Percentiles rank a stretch among this genome's conserved stretches.
These are phyloP conservation scores for Rubus parviflorus DNA, from an alignment of 306 rosid genomes.

Conservation along the genomic window DNA sequence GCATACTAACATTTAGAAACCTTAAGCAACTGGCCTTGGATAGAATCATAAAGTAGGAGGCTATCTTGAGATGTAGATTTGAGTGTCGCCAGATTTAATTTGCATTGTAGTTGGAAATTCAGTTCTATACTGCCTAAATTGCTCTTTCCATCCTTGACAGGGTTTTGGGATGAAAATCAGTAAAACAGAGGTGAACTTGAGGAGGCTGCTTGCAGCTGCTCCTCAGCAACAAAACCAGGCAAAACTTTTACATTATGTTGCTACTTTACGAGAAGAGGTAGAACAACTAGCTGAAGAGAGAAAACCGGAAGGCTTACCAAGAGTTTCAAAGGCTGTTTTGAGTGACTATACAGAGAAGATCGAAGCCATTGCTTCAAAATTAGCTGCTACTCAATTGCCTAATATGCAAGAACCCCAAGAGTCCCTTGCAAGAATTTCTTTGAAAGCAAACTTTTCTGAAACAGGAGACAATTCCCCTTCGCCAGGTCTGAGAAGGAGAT, in stretches of 20 bases:
- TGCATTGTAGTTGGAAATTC: neutral
- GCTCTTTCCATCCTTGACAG: neutral
- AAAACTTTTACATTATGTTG: constrained; percentile 85
- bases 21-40: too few relatives aligned
- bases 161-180: constrained; percentile 59
- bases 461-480: constrained; percentile 46
- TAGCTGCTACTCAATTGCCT: constrained; percentile 49
- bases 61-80: too few relatives aligned
- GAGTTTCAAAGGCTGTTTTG: constrained; percentile 74
- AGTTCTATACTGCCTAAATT: neutral
- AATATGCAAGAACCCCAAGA: constrained; percentile 47
- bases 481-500: constrained; percentile 76
- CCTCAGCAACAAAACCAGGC: constrained; percentile 85
- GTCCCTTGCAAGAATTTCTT: constrained; percentile 35
- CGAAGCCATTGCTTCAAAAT: constrained; percentile 73
- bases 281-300: constrained; percentile 86
- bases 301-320: constrained; percentile 77
- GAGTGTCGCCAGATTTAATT: neutral
- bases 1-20: too few relatives aligned
- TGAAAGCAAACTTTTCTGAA: constrained; percentile 44
- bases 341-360: constrained; percentile 81
- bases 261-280: constrained; percentile 77
- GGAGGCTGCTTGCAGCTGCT: constrained; percentile 81
- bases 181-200: constrained; percentile 82
- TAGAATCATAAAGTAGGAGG: too few relatives aligned